A percentile compares a stretch with the other conserved stretches of the same genome.
These are phyloP conservation scores for Fomitopsis pulvina DNA, from an alignment of 768 basidiomycete species.

Conservation along the genomic window DNA sequence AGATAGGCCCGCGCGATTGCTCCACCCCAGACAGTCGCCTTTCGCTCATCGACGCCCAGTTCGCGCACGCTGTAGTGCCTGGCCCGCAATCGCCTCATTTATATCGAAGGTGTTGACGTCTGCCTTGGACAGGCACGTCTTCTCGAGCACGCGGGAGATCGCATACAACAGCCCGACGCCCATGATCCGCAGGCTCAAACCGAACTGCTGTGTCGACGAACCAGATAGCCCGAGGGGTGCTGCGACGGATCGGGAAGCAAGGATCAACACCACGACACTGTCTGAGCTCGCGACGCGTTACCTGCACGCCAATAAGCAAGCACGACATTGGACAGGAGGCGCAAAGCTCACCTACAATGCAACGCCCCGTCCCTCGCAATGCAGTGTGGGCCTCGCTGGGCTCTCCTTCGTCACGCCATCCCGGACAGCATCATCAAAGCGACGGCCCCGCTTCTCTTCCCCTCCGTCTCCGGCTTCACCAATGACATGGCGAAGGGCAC, in stretches of 20 bases:
- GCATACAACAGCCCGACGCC: constrained; percentile 89
- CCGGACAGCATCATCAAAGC: constrained; percentile 79
- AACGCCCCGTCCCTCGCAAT: constrained; percentile 70
- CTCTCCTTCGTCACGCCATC: constrained; percentile 77
- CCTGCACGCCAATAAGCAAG: too few species aligned
- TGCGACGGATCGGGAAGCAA: constrained; percentile 69
- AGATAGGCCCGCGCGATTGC: too few species aligned
- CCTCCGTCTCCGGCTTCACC: constrained; percentile 68
- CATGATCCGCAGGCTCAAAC: constrained; percentile 85
- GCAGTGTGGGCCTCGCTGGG: constrained; percentile 80
- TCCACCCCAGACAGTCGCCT: constrained; percentile 84
- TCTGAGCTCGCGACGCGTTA: too few species aligned
- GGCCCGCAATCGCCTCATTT: constrained; percentile 86
- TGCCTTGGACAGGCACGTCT: constrained; percentile 52
- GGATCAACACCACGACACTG: constrained; percentile 85
- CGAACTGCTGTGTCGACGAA: constrained; percentile 66
- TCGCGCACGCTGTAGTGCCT: constrained; percentile 68
- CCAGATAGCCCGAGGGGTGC: too few species aligned
- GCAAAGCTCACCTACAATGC: constrained; percentile 62
- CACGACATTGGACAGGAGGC: too few species aligned
- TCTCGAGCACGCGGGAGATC: constrained; percentile 67
- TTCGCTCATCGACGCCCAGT: constrained; percentile 63
- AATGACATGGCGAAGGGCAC: constrained; percentile 68
- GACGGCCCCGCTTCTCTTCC: constrained; percentile 60
- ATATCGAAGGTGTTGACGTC: constrained; percentile 91